A percentile compares a stretch with the other conserved stretches of the same genome.
Conservation (phyloP, 2,329 filamentous ascomycete species). For the Fusarium multiceps region DNA sequence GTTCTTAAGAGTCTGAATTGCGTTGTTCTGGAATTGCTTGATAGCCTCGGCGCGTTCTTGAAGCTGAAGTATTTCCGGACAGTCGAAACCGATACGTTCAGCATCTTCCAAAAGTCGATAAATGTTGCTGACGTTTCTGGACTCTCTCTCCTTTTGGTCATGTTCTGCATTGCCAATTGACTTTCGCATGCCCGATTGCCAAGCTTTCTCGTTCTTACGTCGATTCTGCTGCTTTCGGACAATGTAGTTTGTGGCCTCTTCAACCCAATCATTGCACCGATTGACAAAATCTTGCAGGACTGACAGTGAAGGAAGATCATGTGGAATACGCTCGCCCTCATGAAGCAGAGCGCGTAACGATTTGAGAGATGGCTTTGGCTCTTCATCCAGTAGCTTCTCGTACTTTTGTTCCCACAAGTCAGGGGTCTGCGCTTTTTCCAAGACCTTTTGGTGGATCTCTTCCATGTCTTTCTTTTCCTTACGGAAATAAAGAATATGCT, state of each 20-base stretch:
- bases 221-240: constrained; percentile 97
- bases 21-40: constrained; percentile 83
- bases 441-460: constrained; percentile 76
- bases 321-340: constrained; percentile 97
- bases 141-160: constrained; percentile 85
- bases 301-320: constrained; percentile 83
- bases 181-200: constrained; percentile 79
- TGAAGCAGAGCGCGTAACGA: constrained; percentile 83
- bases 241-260: constrained; percentile 95
- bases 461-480: constrained; percentile 78
- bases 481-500: constrained; percentile 82
- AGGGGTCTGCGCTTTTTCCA: constrained; percentile 86
- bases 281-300: constrained; percentile 91
- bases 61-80: constrained; percentile 86
- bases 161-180: constrained; percentile 64
- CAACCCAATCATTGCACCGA: constrained; percentile 96
- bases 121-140: constrained; percentile 90
- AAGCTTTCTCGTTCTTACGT: constrained; percentile 91
- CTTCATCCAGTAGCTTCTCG: constrained; percentile 84
- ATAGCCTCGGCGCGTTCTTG: constrained; percentile 88
- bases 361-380: constrained; percentile 86
- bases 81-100: constrained; percentile 90
- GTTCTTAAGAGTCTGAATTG: constrained; percentile 75
- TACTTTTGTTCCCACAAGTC: constrained; percentile 93
- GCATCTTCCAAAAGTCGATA: constrained; percentile 85